Percentiles rank a stretch among this genome's conserved stretches.
Conservation (phyloP, 2,329 filamentous ascomycete species). For the Aureobasidium subglaciale region DNA sequence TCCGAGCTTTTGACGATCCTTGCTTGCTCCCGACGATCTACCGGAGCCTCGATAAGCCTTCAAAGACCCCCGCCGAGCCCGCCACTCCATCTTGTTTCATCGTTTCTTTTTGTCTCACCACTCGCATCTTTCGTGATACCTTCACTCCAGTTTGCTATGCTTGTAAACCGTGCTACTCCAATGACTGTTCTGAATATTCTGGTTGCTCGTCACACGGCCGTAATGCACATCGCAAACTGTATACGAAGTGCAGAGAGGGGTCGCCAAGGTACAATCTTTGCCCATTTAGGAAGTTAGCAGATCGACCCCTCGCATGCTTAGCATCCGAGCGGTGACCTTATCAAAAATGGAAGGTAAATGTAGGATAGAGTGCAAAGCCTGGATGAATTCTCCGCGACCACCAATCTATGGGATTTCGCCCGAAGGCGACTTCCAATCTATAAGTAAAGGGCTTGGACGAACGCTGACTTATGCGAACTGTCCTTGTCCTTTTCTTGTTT, state of each 20-base stretch:
- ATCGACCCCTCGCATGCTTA: neutral
- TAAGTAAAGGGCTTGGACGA: neutral
- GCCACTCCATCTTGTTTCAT: neutral
- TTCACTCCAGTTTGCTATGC: neutral
- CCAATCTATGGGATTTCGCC: neutral
- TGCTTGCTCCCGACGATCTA: no score
- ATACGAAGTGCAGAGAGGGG: slow-evolving; percentile 6
- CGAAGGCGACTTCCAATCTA: neutral
- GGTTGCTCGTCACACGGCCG: neutral
- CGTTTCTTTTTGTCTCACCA: slow-evolving; percentile 1
- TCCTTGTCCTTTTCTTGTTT: neutral
- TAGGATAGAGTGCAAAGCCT: neutral
- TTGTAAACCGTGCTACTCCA: neutral
- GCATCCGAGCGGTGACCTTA: neutral
- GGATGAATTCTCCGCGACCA: neutral
- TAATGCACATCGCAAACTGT: neutral
- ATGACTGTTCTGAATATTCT: neutral
- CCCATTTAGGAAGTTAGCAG: slow-evolving; percentile 4
- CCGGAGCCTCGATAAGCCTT: neutral
- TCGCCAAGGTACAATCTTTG: neutral
- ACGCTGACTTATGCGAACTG: neutral
- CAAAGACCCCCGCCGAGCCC: neutral
- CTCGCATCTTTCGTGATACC: neutral
- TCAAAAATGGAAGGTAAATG: slow-evolving; percentile 1
- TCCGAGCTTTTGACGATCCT: no score